phyloP scores from a whole-genome alignment of 148 eudicot genomes.

The Suaeda aralocaspica region DNA sequence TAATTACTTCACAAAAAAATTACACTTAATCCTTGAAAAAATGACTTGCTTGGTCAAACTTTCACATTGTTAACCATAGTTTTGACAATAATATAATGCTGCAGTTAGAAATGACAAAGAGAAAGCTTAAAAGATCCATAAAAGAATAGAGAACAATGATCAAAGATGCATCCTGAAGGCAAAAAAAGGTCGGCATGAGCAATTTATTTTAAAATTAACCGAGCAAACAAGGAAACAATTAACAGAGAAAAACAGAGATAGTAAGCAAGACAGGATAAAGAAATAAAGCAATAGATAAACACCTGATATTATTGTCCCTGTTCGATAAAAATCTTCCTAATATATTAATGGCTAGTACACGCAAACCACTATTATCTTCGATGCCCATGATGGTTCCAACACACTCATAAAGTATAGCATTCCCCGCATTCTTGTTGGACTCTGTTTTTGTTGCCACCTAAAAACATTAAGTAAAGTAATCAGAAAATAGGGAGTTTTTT shows the following conservation, averaged over 20 bases:
- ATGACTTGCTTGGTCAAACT: no score
- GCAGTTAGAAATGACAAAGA: no score
- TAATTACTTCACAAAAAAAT: no score
- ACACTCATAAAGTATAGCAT: slow-evolving; percentile 96
- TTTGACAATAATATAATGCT: no score
- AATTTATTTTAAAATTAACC: no score
- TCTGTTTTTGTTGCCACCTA: slow-evolving; percentile 99
- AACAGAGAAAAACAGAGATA: background rate
- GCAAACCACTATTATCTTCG: slow-evolving; percentile 93
- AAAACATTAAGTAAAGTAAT: slow-evolving; percentile 10
- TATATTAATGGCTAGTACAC: slow-evolving; percentile 97
- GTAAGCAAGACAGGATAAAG: background rate
- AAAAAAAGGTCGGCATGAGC: no score
- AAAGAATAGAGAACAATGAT: no score
- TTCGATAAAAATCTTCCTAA: slow-evolving; percentile 95
- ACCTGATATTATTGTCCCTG: slow-evolving; percentile 98
- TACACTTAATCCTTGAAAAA: no score
- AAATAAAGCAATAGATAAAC: background rate
- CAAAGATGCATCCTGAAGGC: no score
- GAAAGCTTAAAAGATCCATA: no score
- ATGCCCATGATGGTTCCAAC: slow-evolving; percentile 92
- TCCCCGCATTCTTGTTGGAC: slow-evolving; percentile 95
- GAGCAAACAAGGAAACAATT: background rate
- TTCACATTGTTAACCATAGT: no score
- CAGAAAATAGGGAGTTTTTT: background rate